Conservation (phyloP, 306 rosid genomes). For the Arachis hypogaea region DNA sequence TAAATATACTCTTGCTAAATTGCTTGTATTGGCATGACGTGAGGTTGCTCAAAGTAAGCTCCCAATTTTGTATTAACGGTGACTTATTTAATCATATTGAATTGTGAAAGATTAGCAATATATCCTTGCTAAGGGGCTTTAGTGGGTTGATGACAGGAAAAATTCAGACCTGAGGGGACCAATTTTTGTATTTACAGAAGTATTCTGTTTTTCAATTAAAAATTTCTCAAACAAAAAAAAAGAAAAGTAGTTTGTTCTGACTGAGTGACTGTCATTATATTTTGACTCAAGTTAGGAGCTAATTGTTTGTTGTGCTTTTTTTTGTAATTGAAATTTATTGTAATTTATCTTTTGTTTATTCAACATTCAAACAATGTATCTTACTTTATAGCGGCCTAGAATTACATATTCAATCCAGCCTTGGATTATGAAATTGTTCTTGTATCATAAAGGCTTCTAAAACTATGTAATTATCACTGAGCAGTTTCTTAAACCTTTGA, state of each 20-base stretch:
- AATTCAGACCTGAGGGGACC: not conserved
- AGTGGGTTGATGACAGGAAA: constrained; percentile 1
- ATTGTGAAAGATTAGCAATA: not conserved
- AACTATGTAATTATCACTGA: no score
- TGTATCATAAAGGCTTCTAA: constrained; percentile 1
- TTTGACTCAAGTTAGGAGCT: not conserved
- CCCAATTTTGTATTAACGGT: not conserved
- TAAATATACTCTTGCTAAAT: not conserved
- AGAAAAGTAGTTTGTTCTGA: not conserved
- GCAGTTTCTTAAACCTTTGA: no score
- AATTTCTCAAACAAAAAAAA: not conserved
- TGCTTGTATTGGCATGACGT: constrained; percentile 7
- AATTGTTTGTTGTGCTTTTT: constrained; percentile 7
- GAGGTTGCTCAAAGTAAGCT: constrained; percentile 14
- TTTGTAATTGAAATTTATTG: not conserved
- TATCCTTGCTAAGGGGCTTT: not conserved
- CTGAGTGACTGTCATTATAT: not conserved
- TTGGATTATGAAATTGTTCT: constrained; percentile 32
- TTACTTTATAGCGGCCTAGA: not conserved
- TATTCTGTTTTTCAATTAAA: no score
- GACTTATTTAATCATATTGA: no score
- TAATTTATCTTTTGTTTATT: not conserved
- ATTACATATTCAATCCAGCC: constrained; percentile 17
- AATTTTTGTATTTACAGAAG: no score
- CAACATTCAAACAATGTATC: not conserved